Base-by-base conservation (phyloP, 2,329 filamentous ascomycete genomes). In the Ramularia collo-cygni region DNA sequence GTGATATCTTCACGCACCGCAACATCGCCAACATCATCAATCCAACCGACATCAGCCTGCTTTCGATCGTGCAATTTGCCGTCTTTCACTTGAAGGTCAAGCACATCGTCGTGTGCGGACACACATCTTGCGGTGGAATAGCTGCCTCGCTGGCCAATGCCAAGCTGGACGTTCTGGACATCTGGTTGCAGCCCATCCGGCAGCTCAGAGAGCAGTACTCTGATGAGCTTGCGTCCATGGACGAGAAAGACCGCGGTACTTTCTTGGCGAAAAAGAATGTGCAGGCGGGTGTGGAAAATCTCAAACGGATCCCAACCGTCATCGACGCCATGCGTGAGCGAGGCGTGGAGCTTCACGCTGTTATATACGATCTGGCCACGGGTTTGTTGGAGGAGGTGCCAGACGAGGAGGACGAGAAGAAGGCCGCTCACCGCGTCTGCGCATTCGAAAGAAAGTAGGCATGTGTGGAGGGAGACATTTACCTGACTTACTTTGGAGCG, bases 11-110 rank as follows among this genome's bases (percentile, higher is more conserved):
- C 62, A 83, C 87, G 37, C 86, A 93, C 70, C 83, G 87, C 60
- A 93, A 93, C 70, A 89, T 94, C 61, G 86, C 85, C 64, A 93
- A 93, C 68, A 77, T 90, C 57, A 67, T 93, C 48, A 78, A 79
- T 42, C 69, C 79, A 14, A 79, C 78, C 54, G 87, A 94, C 61
- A 75, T 90, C 61, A 85, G 78, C 66, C 79, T 80, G 24, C 73
- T 78, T 8, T 76, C 79, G 40, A 85, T 90, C 32, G 81, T 93
- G 58, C 81, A 90, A 59, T 93, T 82, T 60, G 83, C 85, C 30
- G 84, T 93, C 43, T 69, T 66, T 42, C 72, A 84, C 59, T 69
- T 93, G 26, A 77, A 81, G 53, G 79, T 83, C 48, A 72, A 76
- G 51, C 74, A 77, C 62, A 68, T 80, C 40, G 71, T 81, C 33